phyloP scores from a whole-genome alignment of 1,284 basidiomycete genomes.

The Cryptococcus sp. region DNA sequence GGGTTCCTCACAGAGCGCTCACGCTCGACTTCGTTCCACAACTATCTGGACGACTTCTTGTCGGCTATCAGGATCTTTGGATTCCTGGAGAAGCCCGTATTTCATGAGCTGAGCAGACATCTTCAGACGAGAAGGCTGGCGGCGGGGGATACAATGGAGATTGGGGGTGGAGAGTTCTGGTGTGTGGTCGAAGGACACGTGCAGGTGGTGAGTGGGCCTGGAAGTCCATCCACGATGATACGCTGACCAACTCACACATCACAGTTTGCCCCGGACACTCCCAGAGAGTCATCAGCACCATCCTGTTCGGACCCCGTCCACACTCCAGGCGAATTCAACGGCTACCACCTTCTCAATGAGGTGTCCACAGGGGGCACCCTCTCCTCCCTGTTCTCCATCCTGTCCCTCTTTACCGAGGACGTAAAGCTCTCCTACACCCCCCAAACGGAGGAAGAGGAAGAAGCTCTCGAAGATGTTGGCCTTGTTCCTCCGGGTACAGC shows the following conservation, averaged over 20 bases:
- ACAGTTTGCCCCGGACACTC: slow-evolving; percentile 59
- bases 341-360: slow-evolving; percentile 89
- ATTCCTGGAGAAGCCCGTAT: slow-evolving; percentile 91
- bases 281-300: slow-evolving; percentile 7
- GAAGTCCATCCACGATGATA: not conserved
- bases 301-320: slow-evolving; percentile 20
- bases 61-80: slow-evolving; percentile 93
- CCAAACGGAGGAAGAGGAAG: slow-evolving; percentile 35
- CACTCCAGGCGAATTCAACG: slow-evolving; percentile 60
- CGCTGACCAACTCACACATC: not conserved
- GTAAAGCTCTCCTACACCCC: slow-evolving; percentile 79
- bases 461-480: slow-evolving; percentile 15
- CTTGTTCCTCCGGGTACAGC: not conserved
- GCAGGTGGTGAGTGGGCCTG: slow-evolving; percentile 42
- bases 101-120: slow-evolving; percentile 90
- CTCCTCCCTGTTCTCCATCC: slow-evolving; percentile 92
- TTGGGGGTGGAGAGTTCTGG: slow-evolving; percentile 85
- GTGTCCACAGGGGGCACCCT: slow-evolving; percentile 92
- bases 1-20: slow-evolving; percentile 62
- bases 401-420: slow-evolving; percentile 93
- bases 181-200: slow-evolving; percentile 85
- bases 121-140: slow-evolving; percentile 85
- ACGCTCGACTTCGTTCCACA: slow-evolving; percentile 68
- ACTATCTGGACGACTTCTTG: slow-evolving; percentile 91
- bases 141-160: slow-evolving; percentile 81